Evolutionary conservation across 2,329 filamentous ascomycete species (phyloP).

Genomic region (Teratosphaeria gauchensis): DNA sequence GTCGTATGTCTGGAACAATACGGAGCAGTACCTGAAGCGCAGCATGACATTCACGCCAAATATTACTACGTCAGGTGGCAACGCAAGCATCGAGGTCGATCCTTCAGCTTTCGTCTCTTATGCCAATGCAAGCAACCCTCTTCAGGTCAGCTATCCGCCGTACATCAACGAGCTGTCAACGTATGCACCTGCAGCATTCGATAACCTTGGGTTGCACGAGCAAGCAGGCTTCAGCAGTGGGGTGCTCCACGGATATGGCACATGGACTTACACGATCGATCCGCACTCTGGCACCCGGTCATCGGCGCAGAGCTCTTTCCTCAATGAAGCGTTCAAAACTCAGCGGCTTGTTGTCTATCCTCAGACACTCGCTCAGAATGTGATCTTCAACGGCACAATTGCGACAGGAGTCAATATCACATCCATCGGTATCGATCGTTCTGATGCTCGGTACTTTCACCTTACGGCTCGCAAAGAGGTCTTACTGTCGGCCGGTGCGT

Average conservation of each 20-base stretch:
- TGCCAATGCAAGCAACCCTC: slow-evolving; percentile 14
- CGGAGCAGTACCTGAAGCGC: slow-evolving; percentile 19
- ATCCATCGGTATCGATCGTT: neutral
- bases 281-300: neutral
- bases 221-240: slow-evolving; percentile 21
- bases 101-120: slow-evolving; percentile 3
- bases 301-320: neutral
- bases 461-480: slow-evolving; percentile 23
- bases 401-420: neutral
- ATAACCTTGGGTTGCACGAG: neutral
- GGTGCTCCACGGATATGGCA: slow-evolving; percentile 10
- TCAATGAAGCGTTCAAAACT: neutral
- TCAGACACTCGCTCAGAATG: slow-evolving; percentile 10
- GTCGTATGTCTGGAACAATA: slow-evolving; percentile 20
- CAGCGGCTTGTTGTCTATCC: neutral
- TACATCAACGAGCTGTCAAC: slow-evolving; percentile 1
- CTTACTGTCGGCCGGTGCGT: slow-evolving; percentile 34
- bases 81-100: slow-evolving; percentile 18
- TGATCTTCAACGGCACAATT: slow-evolving; percentile 20
- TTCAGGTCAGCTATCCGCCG: slow-evolving; percentile 26
- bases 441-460: neutral
- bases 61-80: slow-evolving; percentile 7
- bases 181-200: neutral
- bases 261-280: neutral
- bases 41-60: slow-evolving; percentile 13